Evolutionary conservation across 805 yeast species (phyloP).

Genomic region (Starmerella tilneyi): DNA sequence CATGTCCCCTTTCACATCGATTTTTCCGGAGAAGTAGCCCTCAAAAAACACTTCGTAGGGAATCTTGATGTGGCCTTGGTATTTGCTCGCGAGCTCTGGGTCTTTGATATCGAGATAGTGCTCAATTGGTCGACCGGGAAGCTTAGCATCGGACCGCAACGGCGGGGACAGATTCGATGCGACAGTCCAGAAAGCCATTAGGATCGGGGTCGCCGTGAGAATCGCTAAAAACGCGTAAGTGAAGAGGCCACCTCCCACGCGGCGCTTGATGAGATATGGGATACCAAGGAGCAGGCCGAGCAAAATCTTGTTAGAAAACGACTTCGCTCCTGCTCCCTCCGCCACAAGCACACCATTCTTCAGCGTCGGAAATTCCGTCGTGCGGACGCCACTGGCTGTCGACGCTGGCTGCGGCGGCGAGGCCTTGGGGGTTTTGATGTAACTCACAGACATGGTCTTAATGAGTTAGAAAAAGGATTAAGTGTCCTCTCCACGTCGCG

Average conservation of each 20-base stretch:
- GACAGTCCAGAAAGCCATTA: conserved; percentile 75
- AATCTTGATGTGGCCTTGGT: conserved; percentile 63
- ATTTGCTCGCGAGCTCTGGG: conserved; percentile 53
- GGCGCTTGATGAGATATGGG: conserved; percentile 55
- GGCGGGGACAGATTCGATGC: conserved; percentile 71
- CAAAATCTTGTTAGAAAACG: conserved; percentile 55
- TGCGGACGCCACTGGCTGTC: conserved; percentile 39
- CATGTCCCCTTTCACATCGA: conserved; percentile 77
- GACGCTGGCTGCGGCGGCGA: conserved; percentile 36
- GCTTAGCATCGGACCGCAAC: conserved; percentile 60
- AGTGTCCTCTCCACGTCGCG: no score
- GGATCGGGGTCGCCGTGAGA: conserved; percentile 53
- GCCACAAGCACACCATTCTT: conserved; percentile 83
- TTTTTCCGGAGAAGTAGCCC: conserved; percentile 72
- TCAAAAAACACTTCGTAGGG: conserved; percentile 92
- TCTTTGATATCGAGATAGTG: conserved; percentile 75
- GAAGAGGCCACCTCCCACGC: conserved; percentile 56
- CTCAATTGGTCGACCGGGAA: conserved; percentile 70
- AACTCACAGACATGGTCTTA: conserved; percentile 12
- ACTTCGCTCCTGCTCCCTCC: conserved; percentile 77
- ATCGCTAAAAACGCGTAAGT: conserved; percentile 53
- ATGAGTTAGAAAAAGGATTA: no score
- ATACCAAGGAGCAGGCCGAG: conserved; percentile 41
- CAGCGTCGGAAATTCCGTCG: conserved; percentile 50
- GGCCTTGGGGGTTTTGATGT: conserved; percentile 47